Evolutionary conservation across 495 filamentous ascomycete species (phyloP).

Genomic region (Filosporella fistucella): DNA sequence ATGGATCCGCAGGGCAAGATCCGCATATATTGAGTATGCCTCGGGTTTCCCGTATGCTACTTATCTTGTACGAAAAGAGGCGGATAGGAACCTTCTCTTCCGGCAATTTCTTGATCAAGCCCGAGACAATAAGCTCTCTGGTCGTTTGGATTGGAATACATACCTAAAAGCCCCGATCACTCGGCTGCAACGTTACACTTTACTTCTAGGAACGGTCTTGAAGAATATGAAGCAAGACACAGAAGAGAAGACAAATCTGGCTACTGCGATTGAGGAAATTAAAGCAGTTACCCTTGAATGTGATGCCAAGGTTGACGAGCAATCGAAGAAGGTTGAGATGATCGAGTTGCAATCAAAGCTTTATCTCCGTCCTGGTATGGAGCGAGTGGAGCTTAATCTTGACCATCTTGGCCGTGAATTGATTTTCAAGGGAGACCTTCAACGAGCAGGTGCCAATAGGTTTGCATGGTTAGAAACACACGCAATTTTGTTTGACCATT

Average conservation of each 20-base stretch:
- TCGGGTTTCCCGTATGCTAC: slow-evolving; percentile 79
- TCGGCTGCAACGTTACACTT: slow-evolving; percentile 82
- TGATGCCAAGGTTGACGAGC: slow-evolving; percentile 90
- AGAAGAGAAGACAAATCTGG: slow-evolving; percentile 86
- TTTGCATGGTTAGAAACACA: slow-evolving; percentile 91
- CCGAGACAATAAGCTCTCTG: slow-evolving; percentile 73
- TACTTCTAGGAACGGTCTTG: slow-evolving; percentile 77
- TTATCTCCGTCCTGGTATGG: slow-evolving; percentile 80
- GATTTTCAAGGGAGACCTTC: slow-evolving; percentile 84
- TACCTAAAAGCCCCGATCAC: slow-evolving; percentile 94
- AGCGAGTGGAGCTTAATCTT: slow-evolving; percentile 81
- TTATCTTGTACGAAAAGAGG: slow-evolving; percentile 79
- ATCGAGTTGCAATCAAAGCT: slow-evolving; percentile 80
- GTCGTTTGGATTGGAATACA: slow-evolving; percentile 87
- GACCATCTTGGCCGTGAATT: slow-evolving; percentile 89
- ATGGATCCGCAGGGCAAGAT: slow-evolving; percentile 93
- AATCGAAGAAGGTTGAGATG: slow-evolving; percentile 85
- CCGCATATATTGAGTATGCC: slow-evolving; percentile 88
- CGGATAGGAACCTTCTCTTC: slow-evolving; percentile 81
- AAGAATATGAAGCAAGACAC: slow-evolving; percentile 79
- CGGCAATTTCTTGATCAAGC: slow-evolving; percentile 77
- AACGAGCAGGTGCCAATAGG: slow-evolving; percentile 78
- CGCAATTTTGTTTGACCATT: slow-evolving; percentile 93
- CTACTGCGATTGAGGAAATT: slow-evolving; percentile 90
- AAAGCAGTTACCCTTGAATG: slow-evolving; percentile 88